Base-by-base conservation (phyloP, 2,329 filamentous ascomycete species). In the Diplodia scrobiculata region DNA sequence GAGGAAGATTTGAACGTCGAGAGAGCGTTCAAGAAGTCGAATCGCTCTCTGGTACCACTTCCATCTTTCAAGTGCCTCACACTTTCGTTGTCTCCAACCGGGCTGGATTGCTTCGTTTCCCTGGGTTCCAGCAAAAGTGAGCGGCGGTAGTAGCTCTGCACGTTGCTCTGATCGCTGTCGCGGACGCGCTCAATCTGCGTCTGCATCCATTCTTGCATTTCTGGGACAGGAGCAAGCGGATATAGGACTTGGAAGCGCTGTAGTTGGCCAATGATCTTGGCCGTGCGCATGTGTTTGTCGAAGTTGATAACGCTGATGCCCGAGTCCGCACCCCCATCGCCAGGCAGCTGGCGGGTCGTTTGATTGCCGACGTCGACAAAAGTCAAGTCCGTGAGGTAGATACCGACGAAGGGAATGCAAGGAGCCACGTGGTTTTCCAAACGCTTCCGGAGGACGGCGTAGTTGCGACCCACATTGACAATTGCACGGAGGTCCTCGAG, bases 161-260 rank as follows among this genome's bases (percentile, higher is more conserved):
- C 84, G 71, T 86, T 87, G 68, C 84, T 83, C 65, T 87, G 83
- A 63, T 87, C 86, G 21, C 81, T 84, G 13, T 80, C 84, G 14
- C 90, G 90, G 53, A 97, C 91, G 32, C 89, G 87, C 54, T 86
- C 81, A 60, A 97, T 87, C 76, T 97, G 91, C 25, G 87, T 84
- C 68, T 93, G 87, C 76, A 99, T 87, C 94, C 94, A 99, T 27
- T 94, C 89, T 76, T 98, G 94, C 75, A 99, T 84, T 72, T 98
- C 94, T 0, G 91, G 87, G 3, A 98, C 83, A 73, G 95, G 90
- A 1, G 85, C 85, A 19, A 99, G 84, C 6, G 89, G 86, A 76
- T 98, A 98, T 0, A 93, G 92, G 21, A 97, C 91, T 78, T 99
- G 95, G 81, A 98, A 98, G 19, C 93, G 89, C 77, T 99, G 95